A percentile compares a stretch with the other conserved stretches of the same genome.
phyloP scores from a whole-genome alignment of 1,284 basidiomycete genomes.

The Volvariella surrecta region DNA sequence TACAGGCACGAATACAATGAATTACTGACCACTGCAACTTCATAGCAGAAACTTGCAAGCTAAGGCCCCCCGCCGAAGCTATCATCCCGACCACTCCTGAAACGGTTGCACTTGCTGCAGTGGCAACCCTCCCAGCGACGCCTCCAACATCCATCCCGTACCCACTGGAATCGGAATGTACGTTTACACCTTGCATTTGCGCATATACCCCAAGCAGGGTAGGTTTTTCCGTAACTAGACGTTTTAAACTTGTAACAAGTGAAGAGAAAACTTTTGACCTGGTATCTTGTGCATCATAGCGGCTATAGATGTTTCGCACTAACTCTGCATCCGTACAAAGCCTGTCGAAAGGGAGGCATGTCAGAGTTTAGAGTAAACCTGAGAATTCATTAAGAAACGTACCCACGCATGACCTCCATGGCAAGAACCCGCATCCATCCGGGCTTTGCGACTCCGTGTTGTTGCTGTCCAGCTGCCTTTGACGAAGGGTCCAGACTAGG shows the following conservation, averaged over 20 bases:
- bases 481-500: constrained; percentile 10
- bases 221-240: constrained; percentile 83
- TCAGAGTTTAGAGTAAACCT: constrained; percentile 1
- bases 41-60: constrained; percentile 65
- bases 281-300: constrained; percentile 63
- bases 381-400: constrained; percentile 17
- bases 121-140: constrained; percentile 77
- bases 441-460: not conserved
- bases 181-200: constrained; percentile 76
- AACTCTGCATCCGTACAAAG: constrained; percentile 80
- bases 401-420: constrained; percentile 89
- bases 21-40: constrained; percentile 72
- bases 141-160: constrained; percentile 59
- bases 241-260: constrained; percentile 76
- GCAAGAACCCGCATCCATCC: constrained; percentile 88
- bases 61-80: constrained; percentile 43
- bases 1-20: constrained; percentile 1
- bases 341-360: constrained; percentile 26
- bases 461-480: not conserved
- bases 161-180: constrained; percentile 32
- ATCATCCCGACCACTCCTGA: constrained; percentile 32
- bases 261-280: constrained; percentile 70
- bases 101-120: constrained; percentile 73
- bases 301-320: constrained; percentile 73
- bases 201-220: constrained; percentile 69